A percentile compares a stretch with the other conserved stretches of the same genome.
phyloP scores from a whole-genome alignment of 331 rosid genomes.

The Phaseolus coccineus region DNA sequence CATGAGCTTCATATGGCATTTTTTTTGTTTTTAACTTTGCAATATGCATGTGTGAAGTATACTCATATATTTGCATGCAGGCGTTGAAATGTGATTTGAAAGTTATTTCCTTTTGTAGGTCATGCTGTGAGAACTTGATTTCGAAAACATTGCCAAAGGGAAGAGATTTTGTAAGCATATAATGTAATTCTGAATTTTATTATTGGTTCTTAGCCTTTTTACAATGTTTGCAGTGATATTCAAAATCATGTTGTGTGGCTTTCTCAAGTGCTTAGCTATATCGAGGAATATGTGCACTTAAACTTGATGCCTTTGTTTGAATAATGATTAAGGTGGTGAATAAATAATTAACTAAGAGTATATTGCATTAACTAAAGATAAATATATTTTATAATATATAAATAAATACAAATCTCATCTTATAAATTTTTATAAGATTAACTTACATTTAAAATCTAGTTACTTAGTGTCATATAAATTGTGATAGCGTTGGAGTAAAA shows the following conservation, averaged over 20 bases:
- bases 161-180: background rate
- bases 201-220: background rate
- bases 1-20: background rate
- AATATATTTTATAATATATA: too few species aligned
- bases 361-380: too few species aligned
- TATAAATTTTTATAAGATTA: too few species aligned
- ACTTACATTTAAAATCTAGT: too few species aligned
- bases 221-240: background rate
- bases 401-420: too few species aligned
- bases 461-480: background rate
- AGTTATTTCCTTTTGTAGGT: background rate
- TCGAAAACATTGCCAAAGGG: background rate
- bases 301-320: too few species aligned
- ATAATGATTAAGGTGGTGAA: too few species aligned
- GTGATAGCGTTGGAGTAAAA: background rate
- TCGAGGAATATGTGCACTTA: too few species aligned
- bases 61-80: slow-evolving; percentile 8
- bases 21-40: background rate
- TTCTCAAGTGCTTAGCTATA: too few species aligned
- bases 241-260: too few species aligned
- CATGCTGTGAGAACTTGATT: background rate
- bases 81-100: background rate
- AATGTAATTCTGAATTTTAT: background rate
- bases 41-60: background rate
- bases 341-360: too few species aligned